phyloP scores from a whole-genome alignment of 257 asterid genomes.

The Mitragyna speciosa region DNA sequence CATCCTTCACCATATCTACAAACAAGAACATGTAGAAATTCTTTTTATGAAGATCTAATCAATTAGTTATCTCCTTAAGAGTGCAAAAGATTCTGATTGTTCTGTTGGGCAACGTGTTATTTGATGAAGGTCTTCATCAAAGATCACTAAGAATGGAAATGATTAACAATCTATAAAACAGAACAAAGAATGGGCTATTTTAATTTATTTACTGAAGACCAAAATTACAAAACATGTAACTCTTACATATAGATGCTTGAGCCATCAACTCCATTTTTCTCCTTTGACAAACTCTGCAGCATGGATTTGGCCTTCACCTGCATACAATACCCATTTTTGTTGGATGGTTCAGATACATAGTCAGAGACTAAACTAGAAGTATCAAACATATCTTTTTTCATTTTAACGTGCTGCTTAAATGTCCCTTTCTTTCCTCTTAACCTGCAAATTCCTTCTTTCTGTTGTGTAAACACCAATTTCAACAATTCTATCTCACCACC shows the following conservation, averaged over 20 bases:
- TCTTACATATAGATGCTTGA: constrained; percentile 72
- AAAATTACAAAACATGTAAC: constrained; percentile 17
- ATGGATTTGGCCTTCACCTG: constrained; percentile 75
- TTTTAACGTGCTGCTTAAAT: background rate
- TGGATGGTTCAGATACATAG: background rate
- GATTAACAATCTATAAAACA: background rate
- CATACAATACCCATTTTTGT: constrained; percentile 24
- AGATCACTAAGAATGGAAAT: background rate
- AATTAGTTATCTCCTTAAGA: background rate
- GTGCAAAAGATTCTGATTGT: background rate
- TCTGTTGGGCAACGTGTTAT: background rate
- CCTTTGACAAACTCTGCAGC: constrained; percentile 61
- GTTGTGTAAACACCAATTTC: background rate
- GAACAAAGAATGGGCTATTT: background rate
- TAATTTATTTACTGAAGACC: background rate
- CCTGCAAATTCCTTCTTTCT: background rate
- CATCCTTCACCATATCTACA: constrained; percentile 98
- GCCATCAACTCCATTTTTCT: constrained; percentile 78
- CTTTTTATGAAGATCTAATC: background rate
- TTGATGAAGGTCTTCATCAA: background rate
- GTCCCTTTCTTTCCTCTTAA: background rate
- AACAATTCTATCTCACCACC: background rate
- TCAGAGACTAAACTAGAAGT: background rate
- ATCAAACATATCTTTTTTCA: background rate
- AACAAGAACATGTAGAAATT: background rate